These are phyloP conservation scores for Neurospora sp. DNA, from an alignment of 495 filamentous ascomycete genomes.

Conservation along the genomic window DNA sequence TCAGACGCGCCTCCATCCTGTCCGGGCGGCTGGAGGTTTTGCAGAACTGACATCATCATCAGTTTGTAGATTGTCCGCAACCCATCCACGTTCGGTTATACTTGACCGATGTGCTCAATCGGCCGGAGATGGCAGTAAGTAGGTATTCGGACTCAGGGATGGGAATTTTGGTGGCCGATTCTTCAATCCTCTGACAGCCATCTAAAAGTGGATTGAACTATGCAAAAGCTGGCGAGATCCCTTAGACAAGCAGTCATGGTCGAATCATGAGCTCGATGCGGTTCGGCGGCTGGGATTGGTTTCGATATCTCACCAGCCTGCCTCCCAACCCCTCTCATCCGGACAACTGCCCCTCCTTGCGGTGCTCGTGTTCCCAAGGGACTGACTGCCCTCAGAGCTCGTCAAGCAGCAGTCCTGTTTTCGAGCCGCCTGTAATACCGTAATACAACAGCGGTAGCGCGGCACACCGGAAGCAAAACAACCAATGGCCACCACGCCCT, in stretches of 20 bases:
- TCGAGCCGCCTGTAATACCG: conserved; percentile 5
- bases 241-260: not conserved
- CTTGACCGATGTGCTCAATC: not conserved
- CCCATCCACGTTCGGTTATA: not conserved
- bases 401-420: not conserved
- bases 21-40: not conserved
- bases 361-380: not conserved
- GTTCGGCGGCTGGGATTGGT: not conserved
- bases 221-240: not conserved
- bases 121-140: not conserved
- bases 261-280: not conserved
- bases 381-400: not conserved
- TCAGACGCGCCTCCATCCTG: not conserved
- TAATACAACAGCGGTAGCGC: conserved; percentile 14
- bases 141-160: not conserved
- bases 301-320: not conserved
- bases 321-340: not conserved
- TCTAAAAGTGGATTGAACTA: not conserved
- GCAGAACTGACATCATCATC: not conserved
- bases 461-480: conserved; percentile 7
- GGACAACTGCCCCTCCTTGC: conserved; percentile 4
- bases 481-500: conserved; percentile 10
- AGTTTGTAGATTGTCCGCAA: not conserved
- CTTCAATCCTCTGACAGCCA: not conserved
- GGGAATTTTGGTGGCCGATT: not conserved